Conservation (phyloP, 345 rosid genomes). For the Combretum micranthum region DNA sequence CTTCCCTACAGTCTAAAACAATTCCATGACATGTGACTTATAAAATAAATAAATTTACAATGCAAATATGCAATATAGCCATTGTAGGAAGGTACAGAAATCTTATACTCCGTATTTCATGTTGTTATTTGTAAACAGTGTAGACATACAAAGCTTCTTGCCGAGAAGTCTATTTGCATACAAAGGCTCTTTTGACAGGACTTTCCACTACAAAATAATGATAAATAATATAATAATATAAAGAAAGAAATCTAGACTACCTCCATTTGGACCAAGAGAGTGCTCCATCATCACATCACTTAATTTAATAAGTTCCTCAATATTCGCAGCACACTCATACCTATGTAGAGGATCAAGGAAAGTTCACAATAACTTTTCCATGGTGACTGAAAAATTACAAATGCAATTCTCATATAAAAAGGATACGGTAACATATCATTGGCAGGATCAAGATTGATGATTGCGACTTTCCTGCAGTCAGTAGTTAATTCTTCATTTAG, state of each 20-base stretch:
- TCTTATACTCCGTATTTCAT: too few species aligned
- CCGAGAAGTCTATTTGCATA: too few species aligned
- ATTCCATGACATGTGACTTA: too few species aligned
- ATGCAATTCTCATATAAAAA: slow-evolving; percentile 5
- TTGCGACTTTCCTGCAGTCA: slow-evolving; percentile 73
- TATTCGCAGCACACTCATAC: slow-evolving; percentile 77
- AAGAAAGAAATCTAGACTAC: slow-evolving; percentile 17
- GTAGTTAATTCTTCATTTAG: background rate
- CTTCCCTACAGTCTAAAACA: too few species aligned
- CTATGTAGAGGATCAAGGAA: slow-evolving; percentile 49
- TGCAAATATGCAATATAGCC: too few species aligned
- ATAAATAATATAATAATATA: background rate
- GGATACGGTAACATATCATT: slow-evolving; percentile 87
- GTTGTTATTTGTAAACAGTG: too few species aligned
- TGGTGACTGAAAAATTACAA: too few species aligned
- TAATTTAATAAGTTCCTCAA: slow-evolving; percentile 74
- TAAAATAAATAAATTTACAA: too few species aligned
- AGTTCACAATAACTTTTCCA: background rate
- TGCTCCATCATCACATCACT: slow-evolving; percentile 77
- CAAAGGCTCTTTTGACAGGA: too few species aligned
- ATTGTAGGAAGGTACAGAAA: too few species aligned
- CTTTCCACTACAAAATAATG: background rate
- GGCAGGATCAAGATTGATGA: slow-evolving; percentile 93
- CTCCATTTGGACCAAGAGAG: slow-evolving; percentile 97
- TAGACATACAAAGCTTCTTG: too few species aligned